Percentiles rank a stretch among this genome's conserved stretches.
phyloP scores from a whole-genome alignment of 257 asterid genomes.

The Lithospermum erythrorhizon region DNA sequence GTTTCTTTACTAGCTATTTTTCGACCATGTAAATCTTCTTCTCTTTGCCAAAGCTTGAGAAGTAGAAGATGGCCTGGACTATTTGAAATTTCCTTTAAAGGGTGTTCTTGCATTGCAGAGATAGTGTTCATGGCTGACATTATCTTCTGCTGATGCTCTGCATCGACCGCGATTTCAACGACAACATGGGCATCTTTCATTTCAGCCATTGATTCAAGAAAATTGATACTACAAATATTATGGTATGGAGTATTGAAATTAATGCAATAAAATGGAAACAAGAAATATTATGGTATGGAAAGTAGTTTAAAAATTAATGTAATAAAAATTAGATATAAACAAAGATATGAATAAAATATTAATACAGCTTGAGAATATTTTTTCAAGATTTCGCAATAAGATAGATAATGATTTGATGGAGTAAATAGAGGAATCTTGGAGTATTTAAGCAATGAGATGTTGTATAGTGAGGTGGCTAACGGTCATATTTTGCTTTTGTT shows the following conservation, averaged over 20 bases:
- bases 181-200: constrained; percentile 46
- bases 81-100: constrained; percentile 71
- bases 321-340: too few relatives aligned
- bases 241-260: neutral
- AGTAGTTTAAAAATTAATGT: neutral
- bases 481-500: constrained; percentile 38
- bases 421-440: constrained; percentile 13
- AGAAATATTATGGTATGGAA: neutral
- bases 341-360: too few relatives aligned
- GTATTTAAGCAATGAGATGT: constrained; percentile 28
- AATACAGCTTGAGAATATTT: constrained; percentile 7
- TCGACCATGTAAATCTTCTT: constrained; percentile 53
- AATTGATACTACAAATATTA: neutral
- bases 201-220: constrained; percentile 39
- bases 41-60: constrained; percentile 90
- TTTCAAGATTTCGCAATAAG: constrained; percentile 7
- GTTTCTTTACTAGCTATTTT: constrained; percentile 50
- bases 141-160: constrained; percentile 46
- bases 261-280: neutral
- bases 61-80: constrained; percentile 93
- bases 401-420: constrained; percentile 18
- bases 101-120: constrained; percentile 57
- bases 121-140: constrained; percentile 17
- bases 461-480: constrained; percentile 31
- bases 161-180: constrained; percentile 61